Conservation (phyloP, 2,329 filamentous ascomycete species). For the Colletotrichum liaoningense region DNA sequence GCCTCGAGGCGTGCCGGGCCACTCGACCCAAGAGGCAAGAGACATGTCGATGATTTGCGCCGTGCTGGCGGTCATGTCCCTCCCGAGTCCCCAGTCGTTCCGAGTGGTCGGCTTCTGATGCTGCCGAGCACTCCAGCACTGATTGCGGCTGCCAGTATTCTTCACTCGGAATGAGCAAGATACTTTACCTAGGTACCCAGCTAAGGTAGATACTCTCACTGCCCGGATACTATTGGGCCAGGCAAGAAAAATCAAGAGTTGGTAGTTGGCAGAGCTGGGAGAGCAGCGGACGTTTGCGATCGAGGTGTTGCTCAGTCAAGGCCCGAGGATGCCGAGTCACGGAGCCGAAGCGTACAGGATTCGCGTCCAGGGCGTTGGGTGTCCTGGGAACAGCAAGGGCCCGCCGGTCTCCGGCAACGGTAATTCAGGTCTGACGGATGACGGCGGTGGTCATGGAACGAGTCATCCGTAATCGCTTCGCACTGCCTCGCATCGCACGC, state of each 20-base stretch:
- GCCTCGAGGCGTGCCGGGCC: background rate
- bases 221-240: background rate
- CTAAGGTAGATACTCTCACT: background rate
- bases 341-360: background rate
- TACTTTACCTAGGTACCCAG: too few relatives aligned
- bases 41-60: background rate
- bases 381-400: background rate
- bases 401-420: background rate
- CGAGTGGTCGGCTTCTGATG: background rate
- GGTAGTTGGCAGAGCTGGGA: background rate
- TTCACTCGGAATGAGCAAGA: too few relatives aligned
- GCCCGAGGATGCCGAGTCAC: background rate
- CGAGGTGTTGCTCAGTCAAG: background rate
- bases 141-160: background rate
- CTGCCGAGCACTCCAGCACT: background rate
- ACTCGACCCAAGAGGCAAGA: background rate
- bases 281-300: background rate
- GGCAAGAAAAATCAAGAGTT: background rate
- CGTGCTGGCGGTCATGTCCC: background rate
- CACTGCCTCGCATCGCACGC: background rate
- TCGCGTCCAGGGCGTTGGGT: background rate
- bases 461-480: conserved; percentile 3
- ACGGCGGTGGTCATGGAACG: background rate
- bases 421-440: too few relatives aligned
- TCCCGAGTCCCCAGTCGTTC: background rate